phyloP scores from a whole-genome alignment of 2,329 filamentous ascomycete genomes.

The Colletotrichum lindemuthianum region DNA sequence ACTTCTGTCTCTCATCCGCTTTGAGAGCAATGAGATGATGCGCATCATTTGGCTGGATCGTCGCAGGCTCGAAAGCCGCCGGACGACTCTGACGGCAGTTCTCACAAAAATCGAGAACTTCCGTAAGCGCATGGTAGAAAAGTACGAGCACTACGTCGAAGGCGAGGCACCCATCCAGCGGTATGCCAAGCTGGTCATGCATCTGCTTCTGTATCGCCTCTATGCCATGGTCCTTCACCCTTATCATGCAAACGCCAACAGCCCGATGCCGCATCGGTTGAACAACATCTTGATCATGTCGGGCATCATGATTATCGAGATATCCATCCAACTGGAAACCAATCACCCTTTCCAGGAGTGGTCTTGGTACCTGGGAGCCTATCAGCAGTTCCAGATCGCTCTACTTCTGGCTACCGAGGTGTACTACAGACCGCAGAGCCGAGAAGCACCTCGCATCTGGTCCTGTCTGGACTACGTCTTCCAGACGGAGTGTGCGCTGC shows the following conservation, averaged over 20 bases:
- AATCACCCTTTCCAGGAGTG: conserved; percentile 62
- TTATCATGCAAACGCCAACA: conserved; percentile 63
- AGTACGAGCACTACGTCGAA: conserved; percentile 72
- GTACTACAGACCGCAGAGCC: conserved; percentile 65
- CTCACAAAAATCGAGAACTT: conserved; percentile 77
- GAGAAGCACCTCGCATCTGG: conserved; percentile 75
- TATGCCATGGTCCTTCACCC: conserved; percentile 75
- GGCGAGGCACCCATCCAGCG: conserved; percentile 69
- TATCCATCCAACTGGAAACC: conserved; percentile 58
- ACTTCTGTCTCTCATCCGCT: conserved; percentile 74
- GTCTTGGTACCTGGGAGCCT: conserved; percentile 77
- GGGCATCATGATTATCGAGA: conserved; percentile 62
- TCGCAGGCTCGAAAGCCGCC: conserved; percentile 69
- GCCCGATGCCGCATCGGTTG: conserved; percentile 68
- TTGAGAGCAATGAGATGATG: conserved; percentile 79
- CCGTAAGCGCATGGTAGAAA: conserved; percentile 69
- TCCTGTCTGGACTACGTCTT: conserved; percentile 78
- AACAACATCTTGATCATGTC: conserved; percentile 72
- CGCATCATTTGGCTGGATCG: conserved; percentile 77
- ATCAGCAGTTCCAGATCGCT: conserved; percentile 78
- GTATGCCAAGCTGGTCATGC: conserved; percentile 71
- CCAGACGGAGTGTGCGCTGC: conserved; percentile 62
- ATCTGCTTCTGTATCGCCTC: conserved; percentile 69
- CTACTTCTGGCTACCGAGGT: conserved; percentile 76
- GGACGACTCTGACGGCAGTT: conserved; percentile 70